Conservation (phyloP, 345 rosid species). For the Salix suchowensis region DNA sequence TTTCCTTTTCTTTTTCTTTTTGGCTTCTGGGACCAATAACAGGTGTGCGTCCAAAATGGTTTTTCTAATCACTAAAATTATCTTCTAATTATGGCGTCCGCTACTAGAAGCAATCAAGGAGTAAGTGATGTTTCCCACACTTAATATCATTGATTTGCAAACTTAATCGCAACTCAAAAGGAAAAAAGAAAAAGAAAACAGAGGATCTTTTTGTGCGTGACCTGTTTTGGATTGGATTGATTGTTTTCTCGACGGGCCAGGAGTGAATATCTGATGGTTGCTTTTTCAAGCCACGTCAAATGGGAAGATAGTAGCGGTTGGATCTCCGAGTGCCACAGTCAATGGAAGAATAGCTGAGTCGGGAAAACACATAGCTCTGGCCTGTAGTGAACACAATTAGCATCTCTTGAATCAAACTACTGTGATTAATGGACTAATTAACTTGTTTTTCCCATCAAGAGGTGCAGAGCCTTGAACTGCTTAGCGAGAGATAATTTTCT, state of each 20-base stretch:
- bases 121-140: constrained; percentile 21
- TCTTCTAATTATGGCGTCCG: constrained; percentile 23
- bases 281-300: too few species aligned
- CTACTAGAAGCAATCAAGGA: constrained; percentile 21
- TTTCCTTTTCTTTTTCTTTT: neutral
- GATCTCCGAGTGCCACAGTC: neutral
- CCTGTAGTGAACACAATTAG: neutral
- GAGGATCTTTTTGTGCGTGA: neutral
- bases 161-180: neutral
- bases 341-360: neutral
- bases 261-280: neutral
- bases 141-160: neutral
- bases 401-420: neutral
- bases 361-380: neutral
- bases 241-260: neutral
- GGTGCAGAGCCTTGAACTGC: too few species aligned
- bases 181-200: neutral
- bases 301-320: neutral
- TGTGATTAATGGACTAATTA: too few species aligned
- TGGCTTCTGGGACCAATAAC: neutral
- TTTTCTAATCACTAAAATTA: constrained; percentile 17
- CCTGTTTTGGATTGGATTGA: neutral
- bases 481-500: neutral
- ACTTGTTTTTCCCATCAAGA: too few species aligned
- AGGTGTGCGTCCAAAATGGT: neutral